Percentiles rank a stretch among this genome's conserved stretches.
These are phyloP conservation scores for Cladorrhinum samala DNA, from an alignment of 495 filamentous ascomycete genomes.

Conservation along the genomic window DNA sequence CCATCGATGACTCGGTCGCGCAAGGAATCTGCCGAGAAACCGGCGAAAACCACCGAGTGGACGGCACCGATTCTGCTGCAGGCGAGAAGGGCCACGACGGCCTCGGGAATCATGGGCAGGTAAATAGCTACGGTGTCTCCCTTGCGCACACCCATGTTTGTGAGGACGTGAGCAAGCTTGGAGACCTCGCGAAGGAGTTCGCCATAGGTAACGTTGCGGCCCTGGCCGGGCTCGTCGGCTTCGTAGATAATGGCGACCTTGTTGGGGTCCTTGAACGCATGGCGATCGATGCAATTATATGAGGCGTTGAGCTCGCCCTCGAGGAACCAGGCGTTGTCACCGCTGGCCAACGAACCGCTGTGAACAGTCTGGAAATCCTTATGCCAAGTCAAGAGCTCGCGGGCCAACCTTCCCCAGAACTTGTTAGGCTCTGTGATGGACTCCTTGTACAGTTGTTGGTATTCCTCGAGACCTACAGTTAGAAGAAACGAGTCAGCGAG, in stretches of 20 bases:
- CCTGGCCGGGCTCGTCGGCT: constrained; percentile 83
- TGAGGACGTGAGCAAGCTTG: constrained; percentile 75
- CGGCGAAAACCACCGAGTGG: constrained; percentile 97
- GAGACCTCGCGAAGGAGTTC: constrained; percentile 93
- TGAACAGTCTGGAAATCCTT: constrained; percentile 88
- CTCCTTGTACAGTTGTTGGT: constrained; percentile 89
- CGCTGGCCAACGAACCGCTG: constrained; percentile 66
- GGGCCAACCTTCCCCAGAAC: constrained; percentile 84
- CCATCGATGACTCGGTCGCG: constrained; percentile 93
- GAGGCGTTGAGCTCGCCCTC: constrained; percentile 92
- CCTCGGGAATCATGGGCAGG: constrained; percentile 98
- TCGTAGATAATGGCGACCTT: constrained; percentile 97
- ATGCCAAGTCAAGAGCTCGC: constrained; percentile 86
- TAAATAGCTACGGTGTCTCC: constrained; percentile 97
- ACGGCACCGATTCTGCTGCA: constrained; percentile 89
- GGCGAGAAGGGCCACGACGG: constrained; percentile 83
- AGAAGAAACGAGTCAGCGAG: constrained; percentile 16
- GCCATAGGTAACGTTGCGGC: constrained; percentile 84
- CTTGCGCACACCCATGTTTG: constrained; percentile 93
- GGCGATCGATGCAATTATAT: constrained; percentile 96
- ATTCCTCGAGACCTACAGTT: constrained; percentile 62
- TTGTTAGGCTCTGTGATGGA: constrained; percentile 85
- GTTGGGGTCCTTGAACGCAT: constrained; percentile 87
- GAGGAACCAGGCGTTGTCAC: constrained; percentile 91
- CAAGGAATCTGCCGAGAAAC: constrained; percentile 95